Evolutionary conservation across 306 rosid species (phyloP), one percentile per base, ranked within the genome.

Genomic region (Rubus idaeus): DNA sequence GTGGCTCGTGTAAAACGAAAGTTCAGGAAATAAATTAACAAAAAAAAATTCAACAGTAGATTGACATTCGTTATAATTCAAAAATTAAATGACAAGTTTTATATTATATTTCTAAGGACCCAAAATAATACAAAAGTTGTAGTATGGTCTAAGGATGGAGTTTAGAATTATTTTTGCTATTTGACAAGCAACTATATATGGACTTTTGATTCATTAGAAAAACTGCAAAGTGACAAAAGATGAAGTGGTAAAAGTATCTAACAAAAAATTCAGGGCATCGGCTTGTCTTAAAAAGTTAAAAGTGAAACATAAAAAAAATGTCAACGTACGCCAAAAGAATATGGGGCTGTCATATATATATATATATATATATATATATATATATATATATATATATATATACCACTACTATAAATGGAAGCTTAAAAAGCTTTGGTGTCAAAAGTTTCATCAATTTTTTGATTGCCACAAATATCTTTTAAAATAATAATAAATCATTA

Each of bases 261-360:
- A 69, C 56, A 75, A 17, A 9, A 23, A 7, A 56, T 17, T 20
- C 14, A 46, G 20, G 14, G 50, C 56, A 76, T 57, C 63, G 49
- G 40, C 69, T 61, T 61, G 44, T 35, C 65, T 53, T 49, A 12
- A 4, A 60, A 60, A 60, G 40, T 41, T 56, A 39, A 60, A 60
- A 47, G 68, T 18, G 45, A 75, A 56, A 35, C 30, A 40, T 49
- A 14, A 14, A 51, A 8, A 71, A 51, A 39, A 37, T 30, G 39
- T 47, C 58, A 75, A 75, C 62, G 52, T 71, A 45, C 53, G 57
- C 61, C 55, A 78, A 78, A 35, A 69, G 58, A 80, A 75, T 69
- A 49, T 60, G 40, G 13, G 46, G 55, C 67, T 77, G 40, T 50
- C 65, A 72, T 37, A 44, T n/a, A 0, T 23, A 1, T 23, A 23